These are phyloP conservation scores for Beta lomatogona DNA, from an alignment of 179 eudicot species.

Conservation along the genomic window DNA sequence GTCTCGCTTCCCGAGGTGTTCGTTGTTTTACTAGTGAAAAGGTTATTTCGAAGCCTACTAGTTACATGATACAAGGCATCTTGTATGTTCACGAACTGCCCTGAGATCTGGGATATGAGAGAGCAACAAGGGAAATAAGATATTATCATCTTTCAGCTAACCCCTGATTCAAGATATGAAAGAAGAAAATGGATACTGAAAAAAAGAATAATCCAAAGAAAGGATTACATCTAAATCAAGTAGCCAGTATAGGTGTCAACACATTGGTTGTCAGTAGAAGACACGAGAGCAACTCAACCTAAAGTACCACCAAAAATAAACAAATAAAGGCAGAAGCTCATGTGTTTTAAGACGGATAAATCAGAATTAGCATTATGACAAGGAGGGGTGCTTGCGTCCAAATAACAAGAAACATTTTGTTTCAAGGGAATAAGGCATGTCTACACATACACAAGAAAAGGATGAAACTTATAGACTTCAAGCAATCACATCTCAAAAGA, in stretches of 20 bases:
- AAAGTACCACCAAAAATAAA: no score
- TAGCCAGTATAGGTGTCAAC: no score
- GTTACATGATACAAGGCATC: constrained; percentile 73
- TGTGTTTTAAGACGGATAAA: not conserved
- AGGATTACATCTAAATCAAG: not conserved
- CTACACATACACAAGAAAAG: not conserved
- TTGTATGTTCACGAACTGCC: constrained; percentile 58
- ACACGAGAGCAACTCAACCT: no score
- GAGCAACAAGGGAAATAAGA: constrained; percentile 8
- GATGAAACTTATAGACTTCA: not conserved
- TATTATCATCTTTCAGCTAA: not conserved
- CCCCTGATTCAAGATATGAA: not conserved
- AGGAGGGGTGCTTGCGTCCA: not conserved
- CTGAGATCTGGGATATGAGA: constrained; percentile 57
- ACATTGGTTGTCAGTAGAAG: no score
- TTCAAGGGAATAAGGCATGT: not conserved
- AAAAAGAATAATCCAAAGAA: not conserved
- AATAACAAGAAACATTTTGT: not conserved
- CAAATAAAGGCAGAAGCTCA: no score
- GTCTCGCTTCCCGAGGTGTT: constrained; percentile 42
- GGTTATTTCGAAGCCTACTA: constrained; percentile 59
- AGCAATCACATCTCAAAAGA: not conserved
- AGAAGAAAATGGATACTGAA: not conserved
- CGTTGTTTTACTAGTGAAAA: constrained; percentile 36
- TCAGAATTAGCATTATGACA: not conserved